Conservation (phyloP, 1,284 basidiomycete genomes). For the Heterobasidion irregulare region DNA sequence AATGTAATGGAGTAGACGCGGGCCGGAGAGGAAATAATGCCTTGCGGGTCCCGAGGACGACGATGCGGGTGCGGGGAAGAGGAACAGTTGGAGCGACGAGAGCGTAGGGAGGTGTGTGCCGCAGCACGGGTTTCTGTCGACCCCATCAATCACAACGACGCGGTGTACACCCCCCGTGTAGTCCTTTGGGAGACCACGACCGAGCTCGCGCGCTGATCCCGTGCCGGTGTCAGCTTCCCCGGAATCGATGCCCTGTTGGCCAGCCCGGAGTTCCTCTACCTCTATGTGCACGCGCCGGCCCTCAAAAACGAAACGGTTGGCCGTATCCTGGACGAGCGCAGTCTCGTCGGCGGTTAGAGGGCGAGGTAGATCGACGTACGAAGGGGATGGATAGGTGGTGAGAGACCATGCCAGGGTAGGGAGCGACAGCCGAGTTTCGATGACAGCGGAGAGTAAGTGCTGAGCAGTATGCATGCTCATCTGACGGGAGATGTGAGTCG, state of each 20-base stretch:
- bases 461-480: constrained; percentile 82
- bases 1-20: constrained; percentile 60
- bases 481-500: constrained; percentile 25
- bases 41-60: constrained; percentile 56
- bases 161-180: constrained; percentile 76
- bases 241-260: constrained; percentile 23
- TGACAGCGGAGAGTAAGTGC: constrained; percentile 76
- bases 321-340: constrained; percentile 50
- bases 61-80: constrained; percentile 57
- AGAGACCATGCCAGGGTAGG: constrained; percentile 82
- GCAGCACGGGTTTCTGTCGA: constrained; percentile 83
- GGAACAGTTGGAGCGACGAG: constrained; percentile 64
- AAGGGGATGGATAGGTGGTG: constrained; percentile 56
- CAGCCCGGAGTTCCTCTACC: constrained; percentile 54
- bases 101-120: constrained; percentile 77
- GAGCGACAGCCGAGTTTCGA: constrained; percentile 61
- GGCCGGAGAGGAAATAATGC: constrained; percentile 76
- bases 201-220: constrained; percentile 24
- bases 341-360: constrained; percentile 63
- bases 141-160: constrained; percentile 71
- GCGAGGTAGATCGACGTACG: constrained; percentile 74
- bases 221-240: constrained; percentile 34
- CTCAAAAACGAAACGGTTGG: constrained; percentile 60
- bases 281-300: constrained; percentile 57
- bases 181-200: constrained; percentile 57